These are phyloP conservation scores for Fusarium drepaniforme DNA, from an alignment of 2,329 filamentous ascomycete species.

Conservation along the genomic window DNA sequence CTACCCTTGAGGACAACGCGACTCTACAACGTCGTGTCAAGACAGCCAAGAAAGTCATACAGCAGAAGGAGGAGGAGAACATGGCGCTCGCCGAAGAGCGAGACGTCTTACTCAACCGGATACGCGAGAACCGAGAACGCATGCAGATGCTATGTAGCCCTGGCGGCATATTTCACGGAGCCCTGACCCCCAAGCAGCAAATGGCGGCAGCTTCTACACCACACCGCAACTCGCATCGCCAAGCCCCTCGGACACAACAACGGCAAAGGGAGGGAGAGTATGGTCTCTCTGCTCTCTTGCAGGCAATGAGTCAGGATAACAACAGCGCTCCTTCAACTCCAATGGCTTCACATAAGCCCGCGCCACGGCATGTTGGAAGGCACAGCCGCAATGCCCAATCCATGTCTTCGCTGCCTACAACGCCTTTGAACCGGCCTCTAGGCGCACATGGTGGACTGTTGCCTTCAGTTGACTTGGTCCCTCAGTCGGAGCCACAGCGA, in stretches of 20 bases:
- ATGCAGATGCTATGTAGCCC: conserved; percentile 84
- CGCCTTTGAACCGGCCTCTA: conserved; percentile 70
- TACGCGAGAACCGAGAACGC: conserved; percentile 90
- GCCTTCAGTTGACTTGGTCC: conserved; percentile 72
- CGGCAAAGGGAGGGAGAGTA: conserved; percentile 66
- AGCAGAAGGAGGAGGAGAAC: conserved; percentile 81
- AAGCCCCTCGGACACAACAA: conserved; percentile 59
- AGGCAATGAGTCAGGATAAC: conserved; percentile 81
- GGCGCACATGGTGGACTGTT: conserved; percentile 66
- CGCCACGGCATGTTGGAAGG: conserved; percentile 64
- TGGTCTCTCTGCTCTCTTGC: conserved; percentile 83
- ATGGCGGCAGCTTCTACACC: conserved; percentile 54
- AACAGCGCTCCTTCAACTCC: conserved; percentile 82
- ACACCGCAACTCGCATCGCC: conserved; percentile 62
- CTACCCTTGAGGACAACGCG: conserved; percentile 74
- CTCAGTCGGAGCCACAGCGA: conserved; percentile 69
- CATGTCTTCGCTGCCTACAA: conserved; percentile 85
- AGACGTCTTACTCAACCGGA: conserved; percentile 81
- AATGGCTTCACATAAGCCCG: conserved; percentile 58
- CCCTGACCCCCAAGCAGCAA: conserved; percentile 69
- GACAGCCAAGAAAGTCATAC: conserved; percentile 82
- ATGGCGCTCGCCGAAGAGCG: conserved; percentile 80
- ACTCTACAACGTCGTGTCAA: conserved; percentile 74
- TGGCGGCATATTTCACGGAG: conserved; percentile 74
- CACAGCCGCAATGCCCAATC: conserved; percentile 85